Evolutionary conservation across 305 asterid genomes (phyloP).

Genomic region (Solanum hybrid): DNA sequence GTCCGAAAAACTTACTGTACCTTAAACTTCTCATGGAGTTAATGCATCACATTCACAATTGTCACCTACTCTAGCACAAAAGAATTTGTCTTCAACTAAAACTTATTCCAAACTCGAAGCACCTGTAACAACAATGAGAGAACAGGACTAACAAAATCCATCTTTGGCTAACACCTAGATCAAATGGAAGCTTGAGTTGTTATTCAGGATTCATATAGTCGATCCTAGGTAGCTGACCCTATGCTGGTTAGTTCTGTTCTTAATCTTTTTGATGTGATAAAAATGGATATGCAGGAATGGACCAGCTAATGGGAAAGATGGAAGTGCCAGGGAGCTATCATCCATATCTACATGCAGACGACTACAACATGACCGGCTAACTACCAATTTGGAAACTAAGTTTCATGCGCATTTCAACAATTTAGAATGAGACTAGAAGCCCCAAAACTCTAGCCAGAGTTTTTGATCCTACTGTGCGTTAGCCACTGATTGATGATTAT

Average conservation of each 20-base stretch:
- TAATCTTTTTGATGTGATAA: not conserved
- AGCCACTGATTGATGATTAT: not conserved
- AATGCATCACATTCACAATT: not conserved
- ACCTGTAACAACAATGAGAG: not conserved
- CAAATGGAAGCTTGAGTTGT: not conserved
- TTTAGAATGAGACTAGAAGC: not conserved
- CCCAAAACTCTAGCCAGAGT: not conserved
- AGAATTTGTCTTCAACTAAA: not conserved
- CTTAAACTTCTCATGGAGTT: not conserved
- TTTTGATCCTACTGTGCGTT: not conserved
- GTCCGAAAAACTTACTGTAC: not conserved
- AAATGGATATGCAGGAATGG: constrained; percentile 58
- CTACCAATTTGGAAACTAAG: not conserved
- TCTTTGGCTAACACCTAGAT: not conserved
- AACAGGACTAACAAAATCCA: not conserved
- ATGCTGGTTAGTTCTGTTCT: not conserved
- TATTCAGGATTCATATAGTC: not conserved
- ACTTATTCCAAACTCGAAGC: not conserved
- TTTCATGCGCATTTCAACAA: not conserved
- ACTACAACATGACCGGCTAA: constrained; percentile 62
- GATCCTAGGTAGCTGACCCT: not conserved
- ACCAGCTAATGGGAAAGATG: constrained; percentile 66
- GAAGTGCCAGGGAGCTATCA: constrained; percentile 72
- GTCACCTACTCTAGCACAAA: not conserved
- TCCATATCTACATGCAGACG: constrained; percentile 68